Evolutionary conservation across 1,284 basidiomycete species (phyloP).

Genomic region (Trichosporon coremiiforme): DNA sequence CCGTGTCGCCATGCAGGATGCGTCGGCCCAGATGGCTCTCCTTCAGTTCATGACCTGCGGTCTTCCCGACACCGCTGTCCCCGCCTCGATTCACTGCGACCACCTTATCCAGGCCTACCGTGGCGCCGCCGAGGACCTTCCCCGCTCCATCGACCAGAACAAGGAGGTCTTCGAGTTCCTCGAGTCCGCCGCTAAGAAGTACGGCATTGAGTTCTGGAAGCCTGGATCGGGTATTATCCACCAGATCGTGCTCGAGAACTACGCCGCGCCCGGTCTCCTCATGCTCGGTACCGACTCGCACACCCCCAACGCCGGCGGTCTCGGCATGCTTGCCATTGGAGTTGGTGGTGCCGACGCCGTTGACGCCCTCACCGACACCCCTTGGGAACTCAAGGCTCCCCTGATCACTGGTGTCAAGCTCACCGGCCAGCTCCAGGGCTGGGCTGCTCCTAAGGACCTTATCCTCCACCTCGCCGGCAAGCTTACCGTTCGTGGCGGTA

Average conservation of each 20-base stretch:
- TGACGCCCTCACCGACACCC: slow-evolving; percentile 96
- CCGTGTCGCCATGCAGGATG: slow-evolving; percentile 98
- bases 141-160: slow-evolving; percentile 78
- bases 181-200: slow-evolving; percentile 90
- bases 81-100: slow-evolving; percentile 89
- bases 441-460: slow-evolving; percentile 96
- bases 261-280: slow-evolving; percentile 72
- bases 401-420: slow-evolving; percentile 87
- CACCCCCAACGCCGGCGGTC: slow-evolving; percentile 96
- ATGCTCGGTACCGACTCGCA: slow-evolving; percentile 80
- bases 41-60: slow-evolving; percentile 99
- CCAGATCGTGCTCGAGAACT: slow-evolving; percentile 98
- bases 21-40: slow-evolving; percentile 92
- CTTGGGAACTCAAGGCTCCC: slow-evolving; percentile 97
- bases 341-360: slow-evolving; percentile 99
- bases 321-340: slow-evolving; percentile 97
- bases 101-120: slow-evolving; percentile 85
- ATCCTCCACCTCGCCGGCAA: slow-evolving; percentile 93
- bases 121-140: slow-evolving; percentile 49
- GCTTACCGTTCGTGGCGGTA: slow-evolving; percentile 93
- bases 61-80: slow-evolving; percentile 78
- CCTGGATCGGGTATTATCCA: slow-evolving; percentile 91
- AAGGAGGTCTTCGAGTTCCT: slow-evolving; percentile 98
- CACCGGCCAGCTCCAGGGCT: slow-evolving; percentile 82
- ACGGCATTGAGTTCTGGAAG: slow-evolving; percentile 87